phyloP scores from a whole-genome alignment of 305 asterid species.

The Rubia occidens region DNA sequence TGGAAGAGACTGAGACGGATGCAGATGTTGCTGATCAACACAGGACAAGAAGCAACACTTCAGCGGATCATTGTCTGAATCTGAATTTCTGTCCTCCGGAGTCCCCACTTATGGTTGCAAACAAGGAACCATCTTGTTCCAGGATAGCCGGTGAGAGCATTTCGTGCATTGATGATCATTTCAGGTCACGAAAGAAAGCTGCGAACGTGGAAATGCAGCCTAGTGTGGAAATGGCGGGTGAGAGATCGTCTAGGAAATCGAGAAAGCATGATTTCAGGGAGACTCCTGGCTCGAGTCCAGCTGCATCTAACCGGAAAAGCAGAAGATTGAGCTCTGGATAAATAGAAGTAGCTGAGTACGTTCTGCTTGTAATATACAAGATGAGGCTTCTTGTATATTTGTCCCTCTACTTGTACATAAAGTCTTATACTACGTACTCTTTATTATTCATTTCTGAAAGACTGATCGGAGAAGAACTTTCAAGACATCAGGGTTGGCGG shows the following conservation, averaged over 20 bases:
- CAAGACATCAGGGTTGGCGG: no score
- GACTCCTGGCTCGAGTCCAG: constrained; percentile 18
- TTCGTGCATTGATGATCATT: constrained; percentile 13
- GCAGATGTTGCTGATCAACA: constrained; percentile 26
- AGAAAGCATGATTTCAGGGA: constrained; percentile 45
- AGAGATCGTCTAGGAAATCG: constrained; percentile 23
- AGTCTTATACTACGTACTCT: no score
- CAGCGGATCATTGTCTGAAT: constrained; percentile 29
- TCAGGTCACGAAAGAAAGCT: constrained; percentile 19
- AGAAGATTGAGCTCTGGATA: constrained; percentile 22
- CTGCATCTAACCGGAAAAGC: constrained; percentile 24
- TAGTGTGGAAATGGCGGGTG: constrained; percentile 12
- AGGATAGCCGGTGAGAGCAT: constrained; percentile 17
- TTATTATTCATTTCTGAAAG: no score
- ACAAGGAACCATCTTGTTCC: constrained; percentile 15
- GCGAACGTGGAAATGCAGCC: constrained; percentile 20
- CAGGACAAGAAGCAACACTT: constrained; percentile 18
- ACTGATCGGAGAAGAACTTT: no score
- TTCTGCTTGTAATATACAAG: no score
- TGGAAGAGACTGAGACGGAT: constrained; percentile 30
- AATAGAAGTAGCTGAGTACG: constrained; percentile 17
- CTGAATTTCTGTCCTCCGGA: constrained; percentile 41
- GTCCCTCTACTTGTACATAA: no score
- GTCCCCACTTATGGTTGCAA: constrained; percentile 33
- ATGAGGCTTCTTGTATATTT: no score